Percentiles rank a stretch among this genome's conserved stretches.
These are phyloP conservation scores for Hericium erinaceus DNA, from an alignment of 768 basidiomycete species.

Conservation along the genomic window DNA sequence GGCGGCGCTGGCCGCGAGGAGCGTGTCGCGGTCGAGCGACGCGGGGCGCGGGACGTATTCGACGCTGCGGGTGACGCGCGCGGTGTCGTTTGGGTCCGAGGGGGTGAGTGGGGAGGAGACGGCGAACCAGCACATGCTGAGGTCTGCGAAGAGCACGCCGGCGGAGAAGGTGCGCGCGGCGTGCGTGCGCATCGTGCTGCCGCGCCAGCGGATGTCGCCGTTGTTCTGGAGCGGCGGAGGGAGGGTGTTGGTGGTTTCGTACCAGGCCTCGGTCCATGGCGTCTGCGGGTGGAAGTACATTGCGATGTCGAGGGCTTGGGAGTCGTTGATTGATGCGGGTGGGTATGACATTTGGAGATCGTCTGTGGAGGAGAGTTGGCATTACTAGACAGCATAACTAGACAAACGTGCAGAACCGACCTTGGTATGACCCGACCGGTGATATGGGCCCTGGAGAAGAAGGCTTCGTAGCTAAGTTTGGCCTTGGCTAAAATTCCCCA, in stretches of 20 bases:
- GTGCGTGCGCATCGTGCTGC: constrained; percentile 23
- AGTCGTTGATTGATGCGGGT: constrained; percentile 24
- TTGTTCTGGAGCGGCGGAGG: constrained; percentile 25
- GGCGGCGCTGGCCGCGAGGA: constrained; percentile 34
- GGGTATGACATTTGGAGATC: constrained; percentile 26
- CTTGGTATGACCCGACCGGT: too few relatives aligned
- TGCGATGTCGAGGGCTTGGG: constrained; percentile 34
- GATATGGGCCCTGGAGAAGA: not conserved
- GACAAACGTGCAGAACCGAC: too few relatives aligned
- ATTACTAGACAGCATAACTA: too few relatives aligned
- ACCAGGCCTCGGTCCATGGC: constrained; percentile 35
- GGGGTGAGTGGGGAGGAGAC: constrained; percentile 22
- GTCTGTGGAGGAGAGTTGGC: constrained; percentile 6
- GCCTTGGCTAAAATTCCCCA: constrained; percentile 4
- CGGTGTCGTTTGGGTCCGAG: constrained; percentile 23
- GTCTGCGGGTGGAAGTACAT: constrained; percentile 34
- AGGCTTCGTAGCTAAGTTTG: constrained; percentile 9
- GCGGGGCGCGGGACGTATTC: constrained; percentile 31
- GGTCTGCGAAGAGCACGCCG: constrained; percentile 37
- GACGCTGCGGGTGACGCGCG: constrained; percentile 26
- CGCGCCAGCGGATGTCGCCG: constrained; percentile 19
- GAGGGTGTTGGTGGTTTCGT: constrained; percentile 21
- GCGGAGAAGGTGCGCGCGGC: constrained; percentile 23
- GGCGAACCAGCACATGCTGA: constrained; percentile 40
- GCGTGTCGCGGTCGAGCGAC: constrained; percentile 23